Evolutionary conservation across 1,284 basidiomycete species (phyloP).

Genomic region (Golubevia sp.): DNA sequence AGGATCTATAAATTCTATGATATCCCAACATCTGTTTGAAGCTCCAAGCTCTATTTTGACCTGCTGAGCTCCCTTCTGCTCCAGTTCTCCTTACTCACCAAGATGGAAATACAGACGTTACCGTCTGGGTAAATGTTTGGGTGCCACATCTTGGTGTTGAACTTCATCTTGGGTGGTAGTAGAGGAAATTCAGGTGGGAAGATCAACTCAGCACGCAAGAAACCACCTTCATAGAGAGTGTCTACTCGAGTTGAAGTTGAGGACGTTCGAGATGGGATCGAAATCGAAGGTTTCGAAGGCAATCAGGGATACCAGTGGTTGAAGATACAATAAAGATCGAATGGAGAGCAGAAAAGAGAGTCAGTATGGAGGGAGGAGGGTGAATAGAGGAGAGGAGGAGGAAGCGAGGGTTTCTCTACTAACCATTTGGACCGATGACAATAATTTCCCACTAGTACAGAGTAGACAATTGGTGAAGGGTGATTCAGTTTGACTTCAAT

Average conservation of each 20-base stretch:
- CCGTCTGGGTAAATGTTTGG: constrained; percentile 90
- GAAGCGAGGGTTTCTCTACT: constrained; percentile 1
- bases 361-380: no score
- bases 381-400: no score
- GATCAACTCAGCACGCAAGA: constrained; percentile 54
- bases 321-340: constrained; percentile 12
- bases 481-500: no score
- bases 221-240: constrained; percentile 60
- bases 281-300: no score
- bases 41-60: no score
- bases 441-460: constrained; percentile 54
- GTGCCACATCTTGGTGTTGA: constrained; percentile 97
- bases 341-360: no score
- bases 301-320: constrained; percentile 75
- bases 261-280: no score
- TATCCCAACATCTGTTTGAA: no score
- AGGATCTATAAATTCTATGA: no score
- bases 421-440: constrained; percentile 58
- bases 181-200: constrained; percentile 72
- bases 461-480: neutral
- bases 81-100: constrained; percentile 66
- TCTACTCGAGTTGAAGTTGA: constrained; percentile 28
- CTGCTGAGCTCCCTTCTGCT: constrained; percentile 63
- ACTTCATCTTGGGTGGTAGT: constrained; percentile 91
- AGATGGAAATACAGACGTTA: constrained; percentile 91